phyloP scores from a whole-genome alignment of 148 eudicot species.

The Rhododendron molle region DNA sequence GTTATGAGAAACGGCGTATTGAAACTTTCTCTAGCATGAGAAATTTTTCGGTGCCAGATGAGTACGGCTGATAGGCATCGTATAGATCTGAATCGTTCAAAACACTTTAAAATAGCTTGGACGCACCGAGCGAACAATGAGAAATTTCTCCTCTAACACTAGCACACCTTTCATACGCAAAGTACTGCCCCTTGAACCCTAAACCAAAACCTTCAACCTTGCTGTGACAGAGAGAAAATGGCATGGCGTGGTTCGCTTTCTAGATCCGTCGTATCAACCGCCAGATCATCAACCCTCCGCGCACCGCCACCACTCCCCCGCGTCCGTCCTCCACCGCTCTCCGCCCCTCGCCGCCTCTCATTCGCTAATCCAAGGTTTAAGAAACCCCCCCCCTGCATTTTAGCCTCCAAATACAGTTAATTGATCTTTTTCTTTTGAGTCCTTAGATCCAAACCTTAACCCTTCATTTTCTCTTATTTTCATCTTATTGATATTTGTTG shows the following conservation, averaged over 20 bases:
- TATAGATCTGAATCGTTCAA: too few relatives aligned
- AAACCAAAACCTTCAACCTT: constrained; percentile 19
- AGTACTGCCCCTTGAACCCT: background rate
- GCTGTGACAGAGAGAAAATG: constrained; percentile 30
- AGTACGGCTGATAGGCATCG: too few relatives aligned
- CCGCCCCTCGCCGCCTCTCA: constrained; percentile 54
- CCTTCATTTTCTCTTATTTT: background rate
- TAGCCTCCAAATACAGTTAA: background rate
- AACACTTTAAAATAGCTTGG: too few relatives aligned
- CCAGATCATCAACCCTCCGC: constrained; percentile 33
- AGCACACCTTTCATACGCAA: too few relatives aligned
- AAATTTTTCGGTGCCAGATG: too few relatives aligned
- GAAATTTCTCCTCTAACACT: too few relatives aligned
- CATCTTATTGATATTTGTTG: background rate
- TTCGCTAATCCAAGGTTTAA: constrained; percentile 52
- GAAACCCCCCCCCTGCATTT: background rate
- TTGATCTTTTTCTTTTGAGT: constrained; percentile 4
- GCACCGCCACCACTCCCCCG: constrained; percentile 33
- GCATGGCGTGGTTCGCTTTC: constrained; percentile 63
- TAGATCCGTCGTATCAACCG: constrained; percentile 56
- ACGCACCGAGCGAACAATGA: too few relatives aligned
- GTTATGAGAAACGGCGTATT: too few relatives aligned
- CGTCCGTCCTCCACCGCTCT: constrained; percentile 44
- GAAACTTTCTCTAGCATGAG: too few relatives aligned
- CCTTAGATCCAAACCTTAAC: background rate